phyloP scores from a whole-genome alignment of 805 yeast genomes.

The Schwanniomyces yamadae region DNA sequence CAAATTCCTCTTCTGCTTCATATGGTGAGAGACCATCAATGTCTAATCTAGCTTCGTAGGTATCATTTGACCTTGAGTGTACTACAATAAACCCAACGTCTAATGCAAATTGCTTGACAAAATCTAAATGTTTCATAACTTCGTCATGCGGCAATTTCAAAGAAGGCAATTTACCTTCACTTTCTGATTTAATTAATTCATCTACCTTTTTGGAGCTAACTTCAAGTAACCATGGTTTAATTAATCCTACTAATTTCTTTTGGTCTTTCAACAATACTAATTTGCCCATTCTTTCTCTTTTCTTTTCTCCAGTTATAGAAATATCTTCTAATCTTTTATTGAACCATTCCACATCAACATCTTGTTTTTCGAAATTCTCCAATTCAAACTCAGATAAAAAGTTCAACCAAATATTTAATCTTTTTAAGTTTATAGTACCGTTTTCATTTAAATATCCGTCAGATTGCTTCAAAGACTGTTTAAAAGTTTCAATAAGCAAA shows the following conservation, averaged over 20 bases:
- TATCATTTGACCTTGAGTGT: conserved; percentile 57
- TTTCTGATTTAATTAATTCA: conserved; percentile 36
- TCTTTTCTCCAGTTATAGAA: conserved; percentile 68
- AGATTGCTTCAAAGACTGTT: conserved; percentile 64
- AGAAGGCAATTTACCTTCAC: conserved; percentile 22
- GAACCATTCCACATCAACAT: conserved; percentile 89
- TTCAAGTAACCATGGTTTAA: conserved; percentile 51
- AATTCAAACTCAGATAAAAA: conserved; percentile 76
- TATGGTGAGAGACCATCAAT: conserved; percentile 70
- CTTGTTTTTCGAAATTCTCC: conserved; percentile 80
- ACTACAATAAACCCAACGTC: conserved; percentile 66
- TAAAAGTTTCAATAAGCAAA: conserved; percentile 83
- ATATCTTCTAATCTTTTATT: conserved; percentile 79
- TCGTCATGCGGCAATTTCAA: conserved; percentile 47
- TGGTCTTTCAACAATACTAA: conserved; percentile 68
- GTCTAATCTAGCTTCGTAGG: conserved; percentile 62
- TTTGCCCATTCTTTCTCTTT: conserved; percentile 64
- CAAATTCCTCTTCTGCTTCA: conserved; percentile 65
- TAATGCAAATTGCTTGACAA: conserved; percentile 60
- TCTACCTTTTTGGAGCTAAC: conserved; percentile 25
- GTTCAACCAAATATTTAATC: conserved; percentile 74
- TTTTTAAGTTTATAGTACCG: conserved; percentile 75
- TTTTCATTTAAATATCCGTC: conserved; percentile 84
- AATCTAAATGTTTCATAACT: conserved; percentile 52
- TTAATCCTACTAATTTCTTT: conserved; percentile 63